These are phyloP conservation scores for Arthrobotrys sinensis DNA, from an alignment of 2,329 filamentous ascomycete species.

Conservation along the genomic window DNA sequence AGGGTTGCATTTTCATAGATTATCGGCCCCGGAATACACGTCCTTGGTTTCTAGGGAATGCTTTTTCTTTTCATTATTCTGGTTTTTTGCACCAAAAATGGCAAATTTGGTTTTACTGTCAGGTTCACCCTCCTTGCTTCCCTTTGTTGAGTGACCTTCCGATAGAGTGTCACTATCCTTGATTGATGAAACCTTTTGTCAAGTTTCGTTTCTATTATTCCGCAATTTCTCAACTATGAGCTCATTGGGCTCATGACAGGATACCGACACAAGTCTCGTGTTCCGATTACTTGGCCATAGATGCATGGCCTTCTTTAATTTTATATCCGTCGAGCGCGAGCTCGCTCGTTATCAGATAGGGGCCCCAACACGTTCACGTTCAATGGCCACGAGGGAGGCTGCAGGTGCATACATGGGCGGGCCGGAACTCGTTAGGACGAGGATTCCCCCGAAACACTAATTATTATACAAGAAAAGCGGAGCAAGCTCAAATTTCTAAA, in stretches of 20 bases:
- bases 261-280: neutral
- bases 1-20: slow-evolving; percentile 36
- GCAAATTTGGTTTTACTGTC: slow-evolving; percentile 15
- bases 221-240: neutral
- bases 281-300: neutral
- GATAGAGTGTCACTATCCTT: neutral
- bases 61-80: slow-evolving; percentile 17
- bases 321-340: neutral
- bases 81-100: slow-evolving; percentile 21
- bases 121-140: neutral
- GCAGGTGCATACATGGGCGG: neutral
- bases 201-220: neutral
- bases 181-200: neutral
- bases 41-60: neutral
- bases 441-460: neutral
- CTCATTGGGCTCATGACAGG: neutral
- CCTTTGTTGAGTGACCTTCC: neutral
- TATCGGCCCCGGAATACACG: neutral
- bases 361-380: slow-evolving; percentile 9
- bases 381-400: slow-evolving; percentile 10
- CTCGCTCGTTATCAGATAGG: slow-evolving; percentile 8
- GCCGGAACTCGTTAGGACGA: neutral
- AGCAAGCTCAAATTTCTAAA: neutral
- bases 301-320: neutral
- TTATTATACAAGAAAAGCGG: neutral